Base-by-base conservation (phyloP, 257 asterid species). In the Phtheirospermum japonicum region DNA sequence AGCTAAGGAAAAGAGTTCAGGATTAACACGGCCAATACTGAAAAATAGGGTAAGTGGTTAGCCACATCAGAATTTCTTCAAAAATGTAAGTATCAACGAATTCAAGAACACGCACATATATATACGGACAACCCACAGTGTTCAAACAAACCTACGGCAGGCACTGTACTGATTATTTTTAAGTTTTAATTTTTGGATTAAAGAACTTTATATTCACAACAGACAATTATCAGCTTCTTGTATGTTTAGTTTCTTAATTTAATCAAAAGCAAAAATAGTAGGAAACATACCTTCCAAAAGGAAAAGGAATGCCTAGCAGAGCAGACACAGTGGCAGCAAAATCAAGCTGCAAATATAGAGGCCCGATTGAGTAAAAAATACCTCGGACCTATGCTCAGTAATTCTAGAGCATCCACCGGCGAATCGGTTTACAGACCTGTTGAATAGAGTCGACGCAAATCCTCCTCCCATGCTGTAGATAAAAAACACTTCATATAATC, bases 11-110 rank as follows among this genome's bases (percentile, higher is more conserved):
- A 73, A 84, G 39, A 91, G 83, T 61, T 85, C 95, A 30, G 95
- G 79, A 80, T 88, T 79, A 74, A 91, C 95, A 58, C 76, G 86
- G 60, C 97, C 98, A 77, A 91, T 83, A 72, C 98, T 90, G 94
- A 78, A 75, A 78, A 75, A 20, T 10, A 36, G 68, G 66, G 42
- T 49, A 63, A 61, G 20, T 40, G 66, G 70, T 52, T 50, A 66
- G 61, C 20, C 65, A 26, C 34, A 37, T 69, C 57, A 67, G 40
- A 9, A 30, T 49, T 46, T 13, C 63, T 67, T 67, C 62, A 52
- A 62, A 67, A 31, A 28, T 4, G 20, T 36, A 60, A 69, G 11
- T 18, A 30, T 23, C 9, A 59, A 63, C 26, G 53, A 58, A 68
- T 42, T 28, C 3, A 50, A 31, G n/a, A 48, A 67, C 51, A 20